These are phyloP conservation scores for Yarrowia hollandica DNA, from an alignment of 805 yeast species.

Conservation along the genomic window DNA sequence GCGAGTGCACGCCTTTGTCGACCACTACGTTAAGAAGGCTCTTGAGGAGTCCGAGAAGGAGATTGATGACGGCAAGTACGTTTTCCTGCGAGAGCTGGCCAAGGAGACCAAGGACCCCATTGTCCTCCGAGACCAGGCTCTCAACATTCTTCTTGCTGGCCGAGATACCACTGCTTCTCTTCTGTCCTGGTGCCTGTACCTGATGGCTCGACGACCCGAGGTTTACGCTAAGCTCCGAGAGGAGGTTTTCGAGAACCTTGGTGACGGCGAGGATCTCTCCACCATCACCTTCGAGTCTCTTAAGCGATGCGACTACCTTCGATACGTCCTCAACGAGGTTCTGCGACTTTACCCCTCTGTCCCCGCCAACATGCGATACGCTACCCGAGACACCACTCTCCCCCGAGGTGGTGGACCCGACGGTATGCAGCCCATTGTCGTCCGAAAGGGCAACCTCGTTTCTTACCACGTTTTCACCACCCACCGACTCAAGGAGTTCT, in stretches of 20 bases:
- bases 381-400: constrained; percentile 49
- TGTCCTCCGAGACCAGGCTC: constrained; percentile 52
- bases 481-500: constrained; percentile 46
- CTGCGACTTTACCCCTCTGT: constrained; percentile 55
- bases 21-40: constrained; percentile 46
- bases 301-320: constrained; percentile 51
- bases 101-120: constrained; percentile 51
- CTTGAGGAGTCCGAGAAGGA: constrained; percentile 35
- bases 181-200: constrained; percentile 49
- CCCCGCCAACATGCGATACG: constrained; percentile 51
- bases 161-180: constrained; percentile 58
- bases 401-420: constrained; percentile 56
- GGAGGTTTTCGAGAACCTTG: constrained; percentile 44
- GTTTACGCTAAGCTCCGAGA: constrained; percentile 43
- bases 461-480: constrained; percentile 46
- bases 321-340: constrained; percentile 50
- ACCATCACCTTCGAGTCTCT: constrained; percentile 49
- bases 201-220: constrained; percentile 46
- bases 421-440: constrained; percentile 43
- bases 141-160: constrained; percentile 55
- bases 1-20: constrained; percentile 42
- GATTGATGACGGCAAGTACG: constrained; percentile 44
- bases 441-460: constrained; percentile 48
- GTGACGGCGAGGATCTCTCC: constrained; percentile 38
- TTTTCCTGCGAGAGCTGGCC: constrained; percentile 51